These are phyloP conservation scores for Lolium multiflorum DNA, from an alignment of 176 grass and related monocot species.

Conservation along the genomic window DNA sequence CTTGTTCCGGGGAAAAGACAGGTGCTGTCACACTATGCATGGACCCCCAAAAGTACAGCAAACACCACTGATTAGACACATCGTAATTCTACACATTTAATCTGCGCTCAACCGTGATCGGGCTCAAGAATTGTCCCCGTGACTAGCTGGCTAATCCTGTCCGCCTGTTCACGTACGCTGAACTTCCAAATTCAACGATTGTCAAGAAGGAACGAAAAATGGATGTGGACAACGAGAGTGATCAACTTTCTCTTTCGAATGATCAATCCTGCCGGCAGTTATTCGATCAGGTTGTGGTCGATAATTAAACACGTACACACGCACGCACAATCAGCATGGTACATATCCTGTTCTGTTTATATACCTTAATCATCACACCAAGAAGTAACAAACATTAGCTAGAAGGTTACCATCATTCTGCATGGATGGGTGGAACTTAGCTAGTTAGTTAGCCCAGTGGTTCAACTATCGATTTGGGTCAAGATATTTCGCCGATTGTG, in stretches of 20 bases:
- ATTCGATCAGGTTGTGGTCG: background rate
- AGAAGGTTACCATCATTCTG: background rate
- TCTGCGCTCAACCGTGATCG: background rate
- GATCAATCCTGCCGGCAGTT: background rate
- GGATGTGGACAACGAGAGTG: background rate
- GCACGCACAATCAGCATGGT: background rate
- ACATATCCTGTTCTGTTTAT: background rate
- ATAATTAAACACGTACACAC: background rate
- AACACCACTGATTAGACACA: no score
- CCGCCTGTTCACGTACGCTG: background rate
- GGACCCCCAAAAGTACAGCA: no score
- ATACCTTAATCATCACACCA: background rate
- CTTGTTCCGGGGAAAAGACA: no score
- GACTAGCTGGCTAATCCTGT: background rate
- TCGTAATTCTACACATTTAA: no score
- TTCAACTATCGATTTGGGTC: background rate
- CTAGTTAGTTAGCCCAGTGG: constrained; percentile 4
- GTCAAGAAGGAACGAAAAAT: background rate
- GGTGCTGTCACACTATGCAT: no score
- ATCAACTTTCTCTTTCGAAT: background rate
- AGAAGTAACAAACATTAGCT: background rate
- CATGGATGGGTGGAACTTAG: background rate
- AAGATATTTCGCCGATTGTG: background rate
- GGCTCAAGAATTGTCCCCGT: background rate
- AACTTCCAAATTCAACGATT: background rate